These are phyloP conservation scores for Delitschia confertaspora DNA, from an alignment of 495 filamentous ascomycete genomes.

Conservation along the genomic window DNA sequence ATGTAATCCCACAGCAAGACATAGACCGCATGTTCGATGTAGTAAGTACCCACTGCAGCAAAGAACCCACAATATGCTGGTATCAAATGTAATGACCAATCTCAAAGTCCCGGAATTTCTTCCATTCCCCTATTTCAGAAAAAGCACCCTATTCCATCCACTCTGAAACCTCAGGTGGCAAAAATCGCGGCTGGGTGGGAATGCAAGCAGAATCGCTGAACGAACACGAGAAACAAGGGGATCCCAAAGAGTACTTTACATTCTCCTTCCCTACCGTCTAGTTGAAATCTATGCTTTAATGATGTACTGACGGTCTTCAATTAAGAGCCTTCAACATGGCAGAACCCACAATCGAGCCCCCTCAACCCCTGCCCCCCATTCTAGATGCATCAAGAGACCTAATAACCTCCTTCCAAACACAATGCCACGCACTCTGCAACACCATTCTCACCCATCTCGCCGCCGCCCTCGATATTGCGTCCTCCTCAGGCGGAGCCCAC, in stretches of 20 bases:
- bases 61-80: neutral
- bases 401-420: conserved; percentile 53
- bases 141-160: conserved; percentile 67
- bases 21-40: conserved; percentile 68
- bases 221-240: conserved; percentile 73
- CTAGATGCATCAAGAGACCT: conserved; percentile 52
- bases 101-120: conserved; percentile 65
- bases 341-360: conserved; percentile 62
- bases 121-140: conserved; percentile 57
- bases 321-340: conserved; percentile 85
- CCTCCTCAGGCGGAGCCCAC: conserved; percentile 39
- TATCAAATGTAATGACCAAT: conserved; percentile 5
- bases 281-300: neutral
- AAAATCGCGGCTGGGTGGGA: conserved; percentile 81
- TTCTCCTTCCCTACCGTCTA: neutral
- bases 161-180: conserved; percentile 41
- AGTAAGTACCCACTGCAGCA: conserved; percentile 40
- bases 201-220: conserved; percentile 88
- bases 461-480: conserved; percentile 54
- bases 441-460: conserved; percentile 68
- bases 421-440: conserved; percentile 65
- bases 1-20: conserved; percentile 54
- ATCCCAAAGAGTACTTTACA: conserved; percentile 74
- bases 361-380: conserved; percentile 66
- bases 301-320: no score